These are phyloP conservation scores for Rhododendron molle DNA, from an alignment of 148 eudicot genomes.

Conservation along the genomic window DNA sequence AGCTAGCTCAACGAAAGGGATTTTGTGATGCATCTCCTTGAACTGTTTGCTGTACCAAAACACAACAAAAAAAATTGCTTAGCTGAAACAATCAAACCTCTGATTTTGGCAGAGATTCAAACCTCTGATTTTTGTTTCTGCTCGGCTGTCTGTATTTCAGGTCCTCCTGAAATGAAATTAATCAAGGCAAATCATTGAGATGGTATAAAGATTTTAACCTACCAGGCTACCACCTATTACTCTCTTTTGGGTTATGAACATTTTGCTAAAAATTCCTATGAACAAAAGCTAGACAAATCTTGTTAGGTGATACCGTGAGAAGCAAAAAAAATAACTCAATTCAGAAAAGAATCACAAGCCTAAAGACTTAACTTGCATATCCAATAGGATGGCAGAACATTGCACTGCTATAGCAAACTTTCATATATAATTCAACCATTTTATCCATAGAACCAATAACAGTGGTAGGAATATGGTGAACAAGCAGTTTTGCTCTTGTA, in stretches of 20 bases:
- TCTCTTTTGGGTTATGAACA: background rate
- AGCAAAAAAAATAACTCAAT: background rate
- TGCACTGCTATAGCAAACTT: too few species aligned
- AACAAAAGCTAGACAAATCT: background rate
- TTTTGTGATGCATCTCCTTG: conserved; percentile 43
- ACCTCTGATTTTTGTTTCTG: conserved; percentile 52
- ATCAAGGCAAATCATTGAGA: background rate
- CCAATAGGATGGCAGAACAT: too few species aligned
- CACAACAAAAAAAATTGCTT: too few species aligned
- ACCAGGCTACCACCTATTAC: background rate
- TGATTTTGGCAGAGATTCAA: conserved; percentile 22
- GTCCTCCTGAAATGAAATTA: conserved; percentile 37
- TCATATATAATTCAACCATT: too few species aligned
- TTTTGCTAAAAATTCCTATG: background rate
- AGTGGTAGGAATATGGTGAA: background rate
- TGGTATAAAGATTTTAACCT: background rate
- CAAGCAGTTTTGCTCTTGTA: background rate
- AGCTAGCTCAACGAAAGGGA: conserved; percentile 22
- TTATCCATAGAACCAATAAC: background rate
- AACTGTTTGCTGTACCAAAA: conserved; percentile 34
- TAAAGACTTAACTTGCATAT: background rate
- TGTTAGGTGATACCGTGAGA: background rate
- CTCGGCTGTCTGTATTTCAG: conserved; percentile 20
- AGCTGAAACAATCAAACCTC: background rate
- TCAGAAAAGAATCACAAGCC: background rate